Conservation (phyloP, 345 rosid species). For the Aurinia saxatilis region DNA sequence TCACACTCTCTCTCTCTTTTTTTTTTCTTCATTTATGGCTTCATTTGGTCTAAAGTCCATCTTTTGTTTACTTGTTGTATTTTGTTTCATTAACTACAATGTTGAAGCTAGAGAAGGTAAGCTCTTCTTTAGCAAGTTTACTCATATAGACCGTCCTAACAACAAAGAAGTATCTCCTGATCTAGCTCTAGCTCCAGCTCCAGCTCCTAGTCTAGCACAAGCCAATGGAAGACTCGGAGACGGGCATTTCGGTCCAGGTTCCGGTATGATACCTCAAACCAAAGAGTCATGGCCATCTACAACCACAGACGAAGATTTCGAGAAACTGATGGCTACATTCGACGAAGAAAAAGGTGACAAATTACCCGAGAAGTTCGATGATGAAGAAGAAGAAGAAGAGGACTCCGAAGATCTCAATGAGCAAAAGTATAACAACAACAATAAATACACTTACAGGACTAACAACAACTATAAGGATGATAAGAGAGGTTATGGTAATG, state of each 20-base stretch:
- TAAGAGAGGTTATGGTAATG: constrained; percentile 25
- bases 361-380: constrained; percentile 19
- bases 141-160: constrained; percentile 17
- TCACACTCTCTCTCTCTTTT: not conserved
- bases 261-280: constrained; percentile 34
- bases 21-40: constrained; percentile 36
- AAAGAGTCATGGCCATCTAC: constrained; percentile 34
- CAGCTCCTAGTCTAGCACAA: constrained; percentile 24
- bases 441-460: constrained; percentile 15
- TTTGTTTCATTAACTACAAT: constrained; percentile 18
- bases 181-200: constrained; percentile 8
- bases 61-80: constrained; percentile 20
- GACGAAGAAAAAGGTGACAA: constrained; percentile 26
- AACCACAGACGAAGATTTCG: constrained; percentile 24
- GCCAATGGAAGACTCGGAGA: constrained; percentile 28
- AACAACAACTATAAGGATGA: constrained; percentile 9
- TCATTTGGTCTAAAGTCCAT: constrained; percentile 2
- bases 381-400: constrained; percentile 5
- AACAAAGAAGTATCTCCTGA: not conserved
- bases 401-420: constrained; percentile 13
- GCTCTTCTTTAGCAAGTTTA: constrained; percentile 53
- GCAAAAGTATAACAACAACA: constrained; percentile 17
- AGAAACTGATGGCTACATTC: constrained; percentile 33
- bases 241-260: constrained; percentile 41
- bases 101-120: constrained; percentile 51